Conservation (phyloP, 192 early-diverging fungal genomes). For the Physocladia obscura region DNA sequence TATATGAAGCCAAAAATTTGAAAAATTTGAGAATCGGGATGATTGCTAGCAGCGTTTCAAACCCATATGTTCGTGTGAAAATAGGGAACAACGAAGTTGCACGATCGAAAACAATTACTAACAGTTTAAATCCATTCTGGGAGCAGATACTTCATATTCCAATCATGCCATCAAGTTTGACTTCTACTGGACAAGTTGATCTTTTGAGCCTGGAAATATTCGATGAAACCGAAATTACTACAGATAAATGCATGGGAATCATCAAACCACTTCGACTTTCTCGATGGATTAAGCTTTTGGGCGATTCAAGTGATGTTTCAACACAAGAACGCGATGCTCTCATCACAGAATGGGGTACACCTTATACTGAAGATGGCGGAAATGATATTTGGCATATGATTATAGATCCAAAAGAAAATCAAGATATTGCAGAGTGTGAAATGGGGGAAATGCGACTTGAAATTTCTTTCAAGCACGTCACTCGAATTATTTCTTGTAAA, state of each 20-base stretch:
- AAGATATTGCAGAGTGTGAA: background rate
- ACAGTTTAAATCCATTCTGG: slow-evolving; percentile 82
- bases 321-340: slow-evolving; percentile 37
- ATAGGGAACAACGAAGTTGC: slow-evolving; percentile 70
- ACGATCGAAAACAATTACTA: slow-evolving; percentile 64
- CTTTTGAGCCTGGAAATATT: slow-evolving; percentile 76
- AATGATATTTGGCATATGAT: slow-evolving; percentile 36
- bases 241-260: slow-evolving; percentile 70
- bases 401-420: background rate
- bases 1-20: slow-evolving; percentile 78
- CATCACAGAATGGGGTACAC: slow-evolving; percentile 50
- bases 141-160: slow-evolving; percentile 74
- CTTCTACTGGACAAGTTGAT: slow-evolving; percentile 44
- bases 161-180: slow-evolving; percentile 59
- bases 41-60: slow-evolving; percentile 77
- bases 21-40: slow-evolving; percentile 85
- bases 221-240: slow-evolving; percentile 75
- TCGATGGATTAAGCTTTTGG: slow-evolving; percentile 50
- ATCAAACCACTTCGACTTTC: slow-evolving; percentile 35
- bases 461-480: slow-evolving; percentile 38
- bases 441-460: slow-evolving; percentile 37
- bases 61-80: slow-evolving; percentile 80
- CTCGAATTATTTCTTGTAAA: too few species aligned
- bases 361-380: slow-evolving; percentile 33
- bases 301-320: slow-evolving; percentile 26